Evolutionary conservation across 371 early-diverging fungal species (phyloP), one percentile per base, ranked within the genome.

Genomic region (Mucor racemosus): DNA sequence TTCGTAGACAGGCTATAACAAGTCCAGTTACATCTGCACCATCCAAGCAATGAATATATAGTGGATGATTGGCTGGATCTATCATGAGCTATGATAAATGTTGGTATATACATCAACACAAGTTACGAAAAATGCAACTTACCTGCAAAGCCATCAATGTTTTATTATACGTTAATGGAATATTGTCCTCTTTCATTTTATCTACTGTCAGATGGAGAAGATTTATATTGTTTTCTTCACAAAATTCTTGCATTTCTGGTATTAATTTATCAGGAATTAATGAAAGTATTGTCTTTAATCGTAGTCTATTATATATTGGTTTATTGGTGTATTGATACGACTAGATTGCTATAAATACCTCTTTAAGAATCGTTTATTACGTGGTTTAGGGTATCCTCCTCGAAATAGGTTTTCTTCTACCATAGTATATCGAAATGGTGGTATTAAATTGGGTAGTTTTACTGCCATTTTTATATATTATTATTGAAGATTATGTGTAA

Each of bases 11-110:
- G 64, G 92, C 91, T 11, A 96, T 75, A 0, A 94, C 89, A 7
- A 95, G 74, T 0, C 94, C 94, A 1, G 96, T 96, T 15, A 95
- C 95, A 62, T 93, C 86, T 0, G 94, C 89, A 11, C 97, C 97
- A 68, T 97, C 95, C 17, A 95, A 74, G 67, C 97, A 97, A 71
- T 97, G 97, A 1, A 97, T 67, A 72, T 93, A 97, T 17, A 96
- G 58, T 0, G 97, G 97, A 60, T 84, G 74, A 59, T 91, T 90
- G 3, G 73, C 68, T 5, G 90, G 86, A 67, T 95, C 90, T 21
- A 93, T 92, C 53, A 97, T 82, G 7, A 94, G 78, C 90, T 90
- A 56, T 3, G 0, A 53, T 7, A 10, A 53, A 26, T 26, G 26
- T 26, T 26, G 13, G 6, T 8, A 6, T n/a, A n/a, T 26, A 4